Base-by-base conservation (phyloP, 805 yeast species). In the Millerozyma acaciae region DNA sequence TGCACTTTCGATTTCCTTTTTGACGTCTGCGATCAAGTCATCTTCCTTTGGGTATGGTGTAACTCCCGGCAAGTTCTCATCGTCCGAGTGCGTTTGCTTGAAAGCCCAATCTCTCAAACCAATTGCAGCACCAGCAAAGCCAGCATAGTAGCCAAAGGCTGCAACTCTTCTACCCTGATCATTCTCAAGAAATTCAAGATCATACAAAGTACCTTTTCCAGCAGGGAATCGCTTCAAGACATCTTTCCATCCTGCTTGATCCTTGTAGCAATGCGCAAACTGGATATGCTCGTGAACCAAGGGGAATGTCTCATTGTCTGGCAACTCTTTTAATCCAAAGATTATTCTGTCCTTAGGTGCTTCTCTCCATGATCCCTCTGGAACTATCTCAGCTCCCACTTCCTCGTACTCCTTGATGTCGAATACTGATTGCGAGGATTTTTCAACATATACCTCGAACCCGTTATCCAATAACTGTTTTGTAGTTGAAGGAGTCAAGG, bases 41-140 rank as follows among this genome's bases (percentile, higher is more conserved):
- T 60, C 60, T 68, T 93, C 97, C 55, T 81, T 84, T 32, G 84
- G 80, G 62, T 80, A 90, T 27, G 97, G 94, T 20, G 77, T 53
- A 26, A 89, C 84, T 33, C 87, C 86, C 24, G 85, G 84, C 47
- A 93, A 70, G 44, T 86, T 78, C 57, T 79, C 76, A 35, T 66
- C 53, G 51, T 79, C 86, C 6, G 73, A 39, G 57, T 84, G 81
- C 23, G 78, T 62, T 60, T 85, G 90, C 62, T 90, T 90, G 67
- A 84, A 82, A 32, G 95, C 84, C 96, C 97, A 93, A 62, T 88
- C 95, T 59, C 77, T 77, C 32, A 90, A 71, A 51, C 98, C 98
- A 35, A 93, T 65, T 21, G 98, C 99, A 21, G 99, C 98, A 53
- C 99, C 99, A 5, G 97, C 98, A 59, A 93, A 93, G n/a, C 99